phyloP scores from a whole-genome alignment of 2,329 filamentous ascomycete species.

The Byssothecium circinans region DNA sequence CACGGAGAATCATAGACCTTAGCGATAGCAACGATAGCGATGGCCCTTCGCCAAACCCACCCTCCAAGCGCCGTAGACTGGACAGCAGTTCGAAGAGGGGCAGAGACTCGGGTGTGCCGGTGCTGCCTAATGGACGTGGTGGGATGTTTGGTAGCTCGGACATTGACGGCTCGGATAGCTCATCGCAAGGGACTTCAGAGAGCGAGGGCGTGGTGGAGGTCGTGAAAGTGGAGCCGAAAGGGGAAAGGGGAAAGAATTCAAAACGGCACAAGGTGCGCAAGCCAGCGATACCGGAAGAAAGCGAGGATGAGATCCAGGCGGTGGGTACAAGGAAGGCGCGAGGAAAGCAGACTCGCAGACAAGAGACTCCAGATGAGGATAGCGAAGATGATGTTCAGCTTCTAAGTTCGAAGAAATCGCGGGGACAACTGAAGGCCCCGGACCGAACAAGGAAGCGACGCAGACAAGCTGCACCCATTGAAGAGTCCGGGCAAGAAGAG shows the following conservation, averaged over 20 bases:
- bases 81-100: slow-evolving; percentile 15
- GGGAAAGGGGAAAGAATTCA: not conserved
- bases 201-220: slow-evolving; percentile 5
- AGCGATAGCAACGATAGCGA: slow-evolving; percentile 10
- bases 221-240: not conserved
- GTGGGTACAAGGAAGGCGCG: slow-evolving; percentile 1
- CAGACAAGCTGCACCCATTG: not conserved
- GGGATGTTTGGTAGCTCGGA: slow-evolving; percentile 32
- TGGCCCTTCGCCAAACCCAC: slow-evolving; percentile 25
- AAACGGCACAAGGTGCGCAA: not conserved
- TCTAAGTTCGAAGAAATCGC: not conserved
- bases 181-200: slow-evolving; percentile 3
- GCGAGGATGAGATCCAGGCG: slow-evolving; percentile 6
- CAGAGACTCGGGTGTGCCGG: slow-evolving; percentile 25
- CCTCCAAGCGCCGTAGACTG: slow-evolving; percentile 26
- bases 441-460: not conserved
- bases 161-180: slow-evolving; percentile 8
- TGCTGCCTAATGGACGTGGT: slow-evolving; percentile 10
- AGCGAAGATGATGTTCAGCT: not conserved
- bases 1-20: slow-evolving; percentile 36
- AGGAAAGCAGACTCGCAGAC: slow-evolving; percentile 9
- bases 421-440: not conserved
- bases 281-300: not conserved
- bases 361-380: slow-evolving; percentile 5
- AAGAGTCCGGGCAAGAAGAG: not conserved